Percentiles rank a stretch among this genome's conserved stretches.
These are phyloP conservation scores for Epichloe gansuensis DNA, from an alignment of 2,329 filamentous ascomycete species.

Conservation along the genomic window DNA sequence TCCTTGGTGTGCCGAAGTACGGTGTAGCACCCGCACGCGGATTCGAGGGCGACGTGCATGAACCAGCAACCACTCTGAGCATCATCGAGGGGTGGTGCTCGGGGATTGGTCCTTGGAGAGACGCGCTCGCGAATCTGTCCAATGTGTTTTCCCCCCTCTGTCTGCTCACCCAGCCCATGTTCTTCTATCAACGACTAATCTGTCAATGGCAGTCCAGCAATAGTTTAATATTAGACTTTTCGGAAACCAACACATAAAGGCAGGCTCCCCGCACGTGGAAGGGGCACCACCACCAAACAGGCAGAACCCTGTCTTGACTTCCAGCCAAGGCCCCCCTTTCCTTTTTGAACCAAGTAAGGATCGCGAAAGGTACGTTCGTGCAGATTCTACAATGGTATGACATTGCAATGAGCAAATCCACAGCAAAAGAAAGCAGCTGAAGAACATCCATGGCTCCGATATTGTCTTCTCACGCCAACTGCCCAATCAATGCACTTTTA, in stretches of 20 bases:
- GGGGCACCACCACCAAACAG: neutral
- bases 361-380: neutral
- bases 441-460: neutral
- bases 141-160: neutral
- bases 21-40: neutral
- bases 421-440: neutral
- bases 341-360: neutral
- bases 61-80: neutral
- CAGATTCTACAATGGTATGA: neutral
- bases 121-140: neutral
- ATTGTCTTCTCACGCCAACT: neutral
- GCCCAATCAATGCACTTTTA: neutral
- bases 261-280: neutral
- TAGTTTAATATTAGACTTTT: neutral
- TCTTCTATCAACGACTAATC: neutral
- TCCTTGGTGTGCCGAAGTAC: neutral
- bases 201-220: neutral
- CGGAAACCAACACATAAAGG: neutral
- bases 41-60: conserved; percentile 2
- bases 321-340: neutral
- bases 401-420: neutral
- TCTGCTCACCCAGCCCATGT: neutral
- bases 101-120: neutral
- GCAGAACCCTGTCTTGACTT: neutral
- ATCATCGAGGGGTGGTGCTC: neutral